phyloP scores from a whole-genome alignment of 805 yeast species.

The Candida taoyuanica region DNA sequence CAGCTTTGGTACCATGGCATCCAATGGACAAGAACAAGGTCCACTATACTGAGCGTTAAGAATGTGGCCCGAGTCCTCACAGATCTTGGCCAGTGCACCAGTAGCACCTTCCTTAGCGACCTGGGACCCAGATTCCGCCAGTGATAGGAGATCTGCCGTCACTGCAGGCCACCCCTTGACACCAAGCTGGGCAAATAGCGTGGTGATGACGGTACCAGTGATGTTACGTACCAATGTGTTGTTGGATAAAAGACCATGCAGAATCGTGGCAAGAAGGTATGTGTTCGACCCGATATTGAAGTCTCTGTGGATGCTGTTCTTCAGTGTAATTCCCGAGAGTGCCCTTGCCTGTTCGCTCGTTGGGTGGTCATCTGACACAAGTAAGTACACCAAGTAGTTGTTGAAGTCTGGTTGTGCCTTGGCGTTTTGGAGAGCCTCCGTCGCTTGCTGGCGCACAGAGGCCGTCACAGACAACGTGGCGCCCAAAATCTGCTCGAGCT shows the following conservation, averaged over 20 bases:
- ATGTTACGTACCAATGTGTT: slow-evolving; percentile 73
- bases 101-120: slow-evolving; percentile 61
- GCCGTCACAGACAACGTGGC: slow-evolving; percentile 66
- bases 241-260: slow-evolving; percentile 47
- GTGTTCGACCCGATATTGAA: slow-evolving; percentile 29
- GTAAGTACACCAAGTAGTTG: slow-evolving; percentile 69
- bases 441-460: slow-evolving; percentile 57
- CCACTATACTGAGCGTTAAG: slow-evolving; percentile 65
- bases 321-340: slow-evolving; percentile 81
- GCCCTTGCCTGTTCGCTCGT: slow-evolving; percentile 62
- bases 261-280: slow-evolving; percentile 33
- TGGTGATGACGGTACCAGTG: slow-evolving; percentile 85
- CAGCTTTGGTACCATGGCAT: slow-evolving; percentile 61
- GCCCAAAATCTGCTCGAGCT: slow-evolving; percentile 59
- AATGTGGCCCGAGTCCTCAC: slow-evolving; percentile 75
- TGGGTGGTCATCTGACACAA: slow-evolving; percentile 47
- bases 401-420: slow-evolving; percentile 70
- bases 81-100: slow-evolving; percentile 77
- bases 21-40: slow-evolving; percentile 68
- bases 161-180: slow-evolving; percentile 69
- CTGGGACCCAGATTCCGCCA: slow-evolving; percentile 47
- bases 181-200: slow-evolving; percentile 69
- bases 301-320: slow-evolving; percentile 58
- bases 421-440: slow-evolving; percentile 67
- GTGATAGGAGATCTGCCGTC: slow-evolving; percentile 60